A percentile compares a stretch with the other conserved stretches of the same genome.
Conservation (phyloP, 139 green algal species). For the Chlamydomonas asymmetrica region DNA sequence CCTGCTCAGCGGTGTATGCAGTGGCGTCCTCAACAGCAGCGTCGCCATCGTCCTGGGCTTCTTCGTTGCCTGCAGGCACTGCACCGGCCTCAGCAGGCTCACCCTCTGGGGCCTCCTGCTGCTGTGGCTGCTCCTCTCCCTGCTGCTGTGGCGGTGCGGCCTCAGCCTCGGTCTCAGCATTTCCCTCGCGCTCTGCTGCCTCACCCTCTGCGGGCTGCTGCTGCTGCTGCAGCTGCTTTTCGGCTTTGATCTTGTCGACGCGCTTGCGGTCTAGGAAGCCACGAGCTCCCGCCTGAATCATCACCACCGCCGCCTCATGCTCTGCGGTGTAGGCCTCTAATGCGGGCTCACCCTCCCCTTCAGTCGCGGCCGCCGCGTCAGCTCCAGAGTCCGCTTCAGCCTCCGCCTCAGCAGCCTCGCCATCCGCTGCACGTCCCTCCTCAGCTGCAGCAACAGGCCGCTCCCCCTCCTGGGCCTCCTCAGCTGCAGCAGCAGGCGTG, state of each 20-base stretch:
- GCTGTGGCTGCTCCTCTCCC: neutral
- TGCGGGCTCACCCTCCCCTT: neutral
- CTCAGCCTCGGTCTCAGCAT: neutral
- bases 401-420: neutral
- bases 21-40: no score
- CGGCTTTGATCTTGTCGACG: neutral
- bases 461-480: neutral
- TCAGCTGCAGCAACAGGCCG: neutral
- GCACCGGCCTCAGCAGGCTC: neutral
- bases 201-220: neutral
- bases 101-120: neutral
- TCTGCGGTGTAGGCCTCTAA: neutral
- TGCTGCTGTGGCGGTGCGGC: neutral
- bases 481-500: neutral
- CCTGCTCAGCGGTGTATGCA: conserved; percentile 8
- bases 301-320: neutral
- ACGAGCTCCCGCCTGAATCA: neutral
- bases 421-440: neutral
- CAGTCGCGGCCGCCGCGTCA: neutral
- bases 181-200: neutral
- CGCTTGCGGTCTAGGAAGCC: neutral
- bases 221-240: neutral
- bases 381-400: neutral
- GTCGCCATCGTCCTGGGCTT: neutral
- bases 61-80: neutral